A percentile compares a stretch with the other conserved stretches of the same genome.
Evolutionary conservation across 345 rosid genomes (phyloP).

Genomic region (Ailanthus altissimus): DNA sequence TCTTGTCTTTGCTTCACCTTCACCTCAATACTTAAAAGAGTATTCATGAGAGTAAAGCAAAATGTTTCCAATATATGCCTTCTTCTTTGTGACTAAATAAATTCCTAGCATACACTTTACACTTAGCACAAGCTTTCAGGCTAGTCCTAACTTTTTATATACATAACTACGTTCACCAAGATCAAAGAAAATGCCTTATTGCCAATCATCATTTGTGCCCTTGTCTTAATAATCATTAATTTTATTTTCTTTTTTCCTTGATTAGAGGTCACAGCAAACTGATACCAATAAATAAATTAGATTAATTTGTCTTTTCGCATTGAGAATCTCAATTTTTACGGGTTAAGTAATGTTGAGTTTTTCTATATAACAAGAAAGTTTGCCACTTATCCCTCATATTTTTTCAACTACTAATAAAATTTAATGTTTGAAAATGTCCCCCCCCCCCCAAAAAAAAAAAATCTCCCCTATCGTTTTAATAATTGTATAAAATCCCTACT

Average conservation of each 20-base stretch:
- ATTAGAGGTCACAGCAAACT: not conserved
- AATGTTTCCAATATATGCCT: too few relatives aligned
- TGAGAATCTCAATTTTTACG: not conserved
- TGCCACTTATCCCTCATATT: too few relatives aligned
- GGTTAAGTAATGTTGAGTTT: not conserved
- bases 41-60: not conserved
- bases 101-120: too few relatives aligned
- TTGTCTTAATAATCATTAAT: not conserved
- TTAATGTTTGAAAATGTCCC: too few relatives aligned
- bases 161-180: not conserved
- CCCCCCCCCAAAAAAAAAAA: too few relatives aligned
- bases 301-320: not conserved
- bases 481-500: too few relatives aligned
- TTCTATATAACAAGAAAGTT: too few relatives aligned
- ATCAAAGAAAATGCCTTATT: not conserved
- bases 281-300: not conserved
- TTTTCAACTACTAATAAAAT: too few relatives aligned
- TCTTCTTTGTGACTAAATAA: too few relatives aligned
- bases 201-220: not conserved
- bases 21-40: not conserved
- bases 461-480: too few relatives aligned
- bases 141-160: not conserved
- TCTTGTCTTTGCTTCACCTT: not conserved
- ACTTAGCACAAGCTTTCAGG: not conserved
- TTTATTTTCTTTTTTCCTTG: not conserved